These are phyloP conservation scores for Dendrobium catenatum DNA, from an alignment of 106 monocot species.

Conservation along the genomic window DNA sequence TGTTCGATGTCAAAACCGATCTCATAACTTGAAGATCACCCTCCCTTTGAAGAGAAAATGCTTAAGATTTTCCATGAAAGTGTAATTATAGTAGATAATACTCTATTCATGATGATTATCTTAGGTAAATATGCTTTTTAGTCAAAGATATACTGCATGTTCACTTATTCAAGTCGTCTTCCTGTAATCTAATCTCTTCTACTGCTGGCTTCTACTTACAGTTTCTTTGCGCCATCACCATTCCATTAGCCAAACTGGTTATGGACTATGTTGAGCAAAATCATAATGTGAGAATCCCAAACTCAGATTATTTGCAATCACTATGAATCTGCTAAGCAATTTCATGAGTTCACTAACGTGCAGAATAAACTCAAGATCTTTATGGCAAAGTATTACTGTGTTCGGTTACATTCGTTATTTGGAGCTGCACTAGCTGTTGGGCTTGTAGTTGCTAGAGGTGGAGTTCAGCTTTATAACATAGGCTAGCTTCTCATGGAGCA, in stretches of 20 bases:
- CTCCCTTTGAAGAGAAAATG: too few relatives aligned
- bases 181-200: background rate
- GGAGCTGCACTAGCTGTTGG: conserved; percentile 66
- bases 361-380: conserved; percentile 86
- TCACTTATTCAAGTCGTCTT: background rate
- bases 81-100: too few relatives aligned
- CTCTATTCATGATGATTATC: too few relatives aligned
- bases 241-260: conserved; percentile 60
- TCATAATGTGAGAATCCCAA: conserved; percentile 41
- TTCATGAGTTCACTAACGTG: background rate
- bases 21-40: too few relatives aligned
- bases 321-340: background rate
- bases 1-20: too few relatives aligned
- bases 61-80: too few relatives aligned
- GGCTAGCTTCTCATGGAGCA: background rate
- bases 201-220: conserved; percentile 15
- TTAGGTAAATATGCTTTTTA: too few relatives aligned
- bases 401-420: conserved; percentile 76
- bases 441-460: conserved; percentile 45
- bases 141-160: too few relatives aligned
- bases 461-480: background rate
- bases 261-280: conserved; percentile 58
- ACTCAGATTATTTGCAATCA: background rate
- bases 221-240: conserved; percentile 53
- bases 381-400: conserved; percentile 94